Evolutionary conservation across 495 filamentous ascomycete genomes (phyloP), one percentile per base, ranked within the genome.

Genomic region (Rostrohypoxylon terebratum): DNA sequence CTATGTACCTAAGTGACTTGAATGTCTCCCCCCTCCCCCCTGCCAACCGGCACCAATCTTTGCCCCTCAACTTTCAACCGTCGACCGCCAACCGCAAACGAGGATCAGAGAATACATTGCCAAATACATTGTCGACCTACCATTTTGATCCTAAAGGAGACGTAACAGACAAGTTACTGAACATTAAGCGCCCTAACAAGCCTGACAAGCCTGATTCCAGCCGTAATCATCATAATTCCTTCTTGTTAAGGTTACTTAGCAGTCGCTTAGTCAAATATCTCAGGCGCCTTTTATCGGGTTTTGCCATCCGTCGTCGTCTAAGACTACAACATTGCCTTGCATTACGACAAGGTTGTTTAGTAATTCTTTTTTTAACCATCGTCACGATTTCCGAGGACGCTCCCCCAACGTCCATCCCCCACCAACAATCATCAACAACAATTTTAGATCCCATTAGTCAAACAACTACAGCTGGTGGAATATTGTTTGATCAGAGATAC

Each of bases 321-420:
- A 34, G 16, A 23, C 45, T 34, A 42, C n/a, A 57, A 61, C 61
- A 18, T 20, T 45, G 71, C 66, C 71, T 74, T 74, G 71, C 45
- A 69, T 74, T 67, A 63, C 71, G 66, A 63, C 71, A 74, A 74
- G 71, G 71, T 44, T 54, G 53, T 69, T 67, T 69, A 70, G 63
- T 38, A 36, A 23, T 59, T 57, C 13, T 59, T 48, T 53, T 53
- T 58, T 48, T n/a, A n/a, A 74, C 71, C 62, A 67, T 74, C 71
- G 66, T 63, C 47, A 74, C 71, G 71, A 74, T 63, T 63, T 70
- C 71, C 71, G 44, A 69, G 48, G 66, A 69, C 50, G 50, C 66
- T 50, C 48, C 66, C 51, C 62, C 71, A 38, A 55, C 44, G 61
- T 68, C 59, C 51, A 70, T 59, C 62, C 63, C 66, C 42, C 14